These are phyloP conservation scores for Ambrosia trifida DNA, from an alignment of 129 eudicot genomes.

Conservation along the genomic window DNA sequence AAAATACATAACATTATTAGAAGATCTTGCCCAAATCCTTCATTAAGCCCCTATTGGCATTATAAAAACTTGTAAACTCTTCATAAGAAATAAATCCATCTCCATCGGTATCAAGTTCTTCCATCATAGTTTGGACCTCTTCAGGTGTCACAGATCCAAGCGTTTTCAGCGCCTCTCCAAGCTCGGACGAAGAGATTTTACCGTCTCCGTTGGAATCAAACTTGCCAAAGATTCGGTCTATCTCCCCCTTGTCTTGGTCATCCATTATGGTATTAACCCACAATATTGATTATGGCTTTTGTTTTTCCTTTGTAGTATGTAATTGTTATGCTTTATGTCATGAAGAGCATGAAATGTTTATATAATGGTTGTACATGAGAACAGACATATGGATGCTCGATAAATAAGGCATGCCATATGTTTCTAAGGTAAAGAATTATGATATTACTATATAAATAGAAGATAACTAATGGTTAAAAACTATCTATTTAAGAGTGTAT, in stretches of 20 bases:
- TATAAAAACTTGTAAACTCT: constrained; percentile 14
- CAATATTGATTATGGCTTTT: background rate
- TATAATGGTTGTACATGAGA: background rate
- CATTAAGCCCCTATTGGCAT: constrained; percentile 17
- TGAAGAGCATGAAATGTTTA: background rate
- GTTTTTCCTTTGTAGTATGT: background rate
- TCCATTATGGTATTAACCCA: constrained; percentile 37
- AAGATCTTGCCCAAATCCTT: constrained; percentile 12
- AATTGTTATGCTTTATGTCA: background rate
- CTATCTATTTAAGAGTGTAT: background rate
- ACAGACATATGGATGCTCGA: constrained; percentile 3
- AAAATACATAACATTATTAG: background rate
- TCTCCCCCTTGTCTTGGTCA: constrained; percentile 53
- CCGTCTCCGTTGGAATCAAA: constrained; percentile 84
- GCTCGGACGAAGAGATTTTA: constrained; percentile 66
- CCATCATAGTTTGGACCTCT: constrained; percentile 69
- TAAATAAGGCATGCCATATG: constrained; percentile 13
- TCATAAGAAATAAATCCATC: constrained; percentile 32
- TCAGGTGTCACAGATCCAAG: constrained; percentile 61
- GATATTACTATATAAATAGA: background rate
- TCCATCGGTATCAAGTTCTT: constrained; percentile 68
- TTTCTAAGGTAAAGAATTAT: constrained; percentile 20
- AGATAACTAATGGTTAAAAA: constrained; percentile 4
- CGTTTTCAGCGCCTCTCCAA: constrained; percentile 61
- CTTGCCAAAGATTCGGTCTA: constrained; percentile 64